These are phyloP conservation scores for Agrocybe chaxingu DNA, from an alignment of 768 basidiomycete species.

Conservation along the genomic window DNA sequence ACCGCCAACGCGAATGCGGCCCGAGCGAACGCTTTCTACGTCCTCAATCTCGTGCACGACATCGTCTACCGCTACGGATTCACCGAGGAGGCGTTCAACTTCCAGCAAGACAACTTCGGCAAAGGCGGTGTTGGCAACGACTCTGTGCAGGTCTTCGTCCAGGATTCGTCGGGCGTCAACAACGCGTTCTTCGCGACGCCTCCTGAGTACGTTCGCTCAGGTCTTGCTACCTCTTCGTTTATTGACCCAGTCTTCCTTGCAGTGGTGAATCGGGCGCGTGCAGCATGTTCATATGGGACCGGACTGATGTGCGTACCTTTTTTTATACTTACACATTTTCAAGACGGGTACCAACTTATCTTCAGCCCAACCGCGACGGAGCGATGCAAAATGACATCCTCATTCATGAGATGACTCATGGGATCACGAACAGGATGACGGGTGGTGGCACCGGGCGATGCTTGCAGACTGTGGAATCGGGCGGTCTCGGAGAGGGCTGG, in stretches of 20 bases:
- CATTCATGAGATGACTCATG: constrained; percentile 48
- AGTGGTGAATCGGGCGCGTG: constrained; percentile 36
- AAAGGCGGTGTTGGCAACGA: constrained; percentile 51
- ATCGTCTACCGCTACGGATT: constrained; percentile 39
- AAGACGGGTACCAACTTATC: not conserved
- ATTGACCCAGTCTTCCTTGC: not conserved
- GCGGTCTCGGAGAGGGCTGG: constrained; percentile 73
- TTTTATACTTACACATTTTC: not conserved
- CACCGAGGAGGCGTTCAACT: constrained; percentile 44
- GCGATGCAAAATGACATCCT: constrained; percentile 60
- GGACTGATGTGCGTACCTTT: constrained; percentile 13
- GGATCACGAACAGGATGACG: constrained; percentile 45
- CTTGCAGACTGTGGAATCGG: constrained; percentile 59
- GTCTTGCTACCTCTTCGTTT: not conserved
- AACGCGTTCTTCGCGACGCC: constrained; percentile 44
- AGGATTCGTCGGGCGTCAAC: constrained; percentile 44
- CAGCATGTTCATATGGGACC: constrained; percentile 25
- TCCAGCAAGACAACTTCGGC: constrained; percentile 57
- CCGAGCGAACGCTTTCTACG: constrained; percentile 50
- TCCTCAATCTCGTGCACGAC: constrained; percentile 55
- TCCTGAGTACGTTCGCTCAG: constrained; percentile 29
- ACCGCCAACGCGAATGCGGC: constrained; percentile 46
- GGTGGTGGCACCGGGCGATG: constrained; percentile 59
- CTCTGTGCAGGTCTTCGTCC: constrained; percentile 49
- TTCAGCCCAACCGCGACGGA: constrained; percentile 23